These are phyloP conservation scores for Penicillium brevicompactum DNA, from an alignment of 2,329 filamentous ascomycete species.

Conservation along the genomic window DNA sequence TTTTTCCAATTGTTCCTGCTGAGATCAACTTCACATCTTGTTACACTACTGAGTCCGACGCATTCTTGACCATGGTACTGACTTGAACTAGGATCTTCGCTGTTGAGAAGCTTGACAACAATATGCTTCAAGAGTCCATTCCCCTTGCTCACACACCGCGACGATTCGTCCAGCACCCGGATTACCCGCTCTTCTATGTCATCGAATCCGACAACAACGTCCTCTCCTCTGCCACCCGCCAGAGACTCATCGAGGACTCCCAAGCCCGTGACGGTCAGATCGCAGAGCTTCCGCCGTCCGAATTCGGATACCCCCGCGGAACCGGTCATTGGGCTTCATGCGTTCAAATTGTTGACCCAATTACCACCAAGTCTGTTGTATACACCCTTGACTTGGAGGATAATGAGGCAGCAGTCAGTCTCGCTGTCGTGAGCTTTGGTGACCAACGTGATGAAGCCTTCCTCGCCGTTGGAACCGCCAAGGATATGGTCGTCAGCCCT, in stretches of 20 bases:
- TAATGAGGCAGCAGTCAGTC: conserved; percentile 89
- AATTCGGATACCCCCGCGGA: conserved; percentile 86
- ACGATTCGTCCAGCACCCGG: conserved; percentile 83
- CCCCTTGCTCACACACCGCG: conserved; percentile 88
- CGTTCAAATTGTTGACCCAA: conserved; percentile 86
- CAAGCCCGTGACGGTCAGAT: conserved; percentile 71
- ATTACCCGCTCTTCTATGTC: conserved; percentile 87
- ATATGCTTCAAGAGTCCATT: conserved; percentile 82
- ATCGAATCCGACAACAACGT: conserved; percentile 94
- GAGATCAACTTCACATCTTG: conserved; percentile 51
- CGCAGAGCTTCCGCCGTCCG: conserved; percentile 70
- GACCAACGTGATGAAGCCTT: conserved; percentile 88
- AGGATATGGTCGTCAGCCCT: conserved; percentile 81
- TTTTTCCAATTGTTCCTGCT: conserved; percentile 95
- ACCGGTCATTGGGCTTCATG: conserved; percentile 93
- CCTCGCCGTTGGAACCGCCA: conserved; percentile 90
- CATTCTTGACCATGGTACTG: conserved; percentile 12
- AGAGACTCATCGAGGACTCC: conserved; percentile 73
- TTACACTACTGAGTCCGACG: not conserved
- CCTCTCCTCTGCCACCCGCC: conserved; percentile 74
- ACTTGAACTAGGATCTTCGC: conserved; percentile 72
- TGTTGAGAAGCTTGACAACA: conserved; percentile 81
- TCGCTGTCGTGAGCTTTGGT: conserved; percentile 80
- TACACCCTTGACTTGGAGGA: conserved; percentile 80
- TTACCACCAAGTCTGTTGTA: conserved; percentile 71